A percentile compares a stretch with the other conserved stretches of the same genome.
phyloP scores from a whole-genome alignment of 768 basidiomycete species.

The Kwoniella sp. region DNA sequence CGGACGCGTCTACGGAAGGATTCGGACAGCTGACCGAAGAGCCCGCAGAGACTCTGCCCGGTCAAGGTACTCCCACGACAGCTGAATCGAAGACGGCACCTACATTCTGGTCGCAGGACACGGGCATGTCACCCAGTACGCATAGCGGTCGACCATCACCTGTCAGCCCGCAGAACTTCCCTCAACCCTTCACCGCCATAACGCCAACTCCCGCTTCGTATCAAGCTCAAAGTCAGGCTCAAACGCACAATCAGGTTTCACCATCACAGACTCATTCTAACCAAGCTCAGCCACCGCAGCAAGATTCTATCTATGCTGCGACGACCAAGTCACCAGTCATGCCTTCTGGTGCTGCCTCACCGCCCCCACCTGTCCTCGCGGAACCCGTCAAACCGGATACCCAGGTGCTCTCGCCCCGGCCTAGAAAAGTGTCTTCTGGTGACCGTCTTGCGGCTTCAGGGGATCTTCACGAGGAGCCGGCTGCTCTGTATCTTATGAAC shows the following conservation, averaged over 20 bases:
- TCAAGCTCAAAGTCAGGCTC: not conserved
- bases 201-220: not conserved
- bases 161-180: constrained; percentile 10
- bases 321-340: not conserved
- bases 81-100: constrained; percentile 20
- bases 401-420: constrained; percentile 32
- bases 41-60: constrained; percentile 11
- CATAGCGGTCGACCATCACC: constrained; percentile 13
- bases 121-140: constrained; percentile 32
- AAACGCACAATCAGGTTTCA: not conserved
- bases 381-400: constrained; percentile 7
- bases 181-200: constrained; percentile 12
- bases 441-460: constrained; percentile 18
- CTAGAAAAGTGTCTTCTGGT: constrained; percentile 34
- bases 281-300: not conserved
- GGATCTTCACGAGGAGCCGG: constrained; percentile 45
- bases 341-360: not conserved
- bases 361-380: constrained; percentile 11
- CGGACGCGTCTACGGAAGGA: constrained; percentile 28
- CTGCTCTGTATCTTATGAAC: constrained; percentile 49
- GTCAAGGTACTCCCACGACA: constrained; percentile 5
- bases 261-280: not conserved
- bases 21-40: constrained; percentile 39
- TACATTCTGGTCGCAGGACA: constrained; percentile 42
- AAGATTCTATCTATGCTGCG: not conserved